Evolutionary conservation across 208 protist genomes (phyloP).

Genomic region (Crithidia brevicula): DNA sequence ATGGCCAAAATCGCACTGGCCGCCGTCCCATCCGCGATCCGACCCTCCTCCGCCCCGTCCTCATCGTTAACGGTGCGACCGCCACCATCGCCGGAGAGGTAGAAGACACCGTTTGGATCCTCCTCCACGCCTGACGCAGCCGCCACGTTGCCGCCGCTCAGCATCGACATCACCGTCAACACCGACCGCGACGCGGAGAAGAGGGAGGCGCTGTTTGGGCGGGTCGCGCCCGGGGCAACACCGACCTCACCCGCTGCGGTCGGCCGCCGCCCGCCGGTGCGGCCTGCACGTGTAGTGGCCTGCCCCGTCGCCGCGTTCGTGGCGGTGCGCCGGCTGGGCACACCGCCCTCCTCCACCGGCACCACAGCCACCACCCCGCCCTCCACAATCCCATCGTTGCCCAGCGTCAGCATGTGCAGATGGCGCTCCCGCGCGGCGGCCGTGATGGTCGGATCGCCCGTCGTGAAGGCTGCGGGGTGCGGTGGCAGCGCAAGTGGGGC

Average conservation of each 20-base stretch:
- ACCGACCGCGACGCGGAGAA: slow-evolving; percentile 15
- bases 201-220: slow-evolving; percentile 4
- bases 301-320: background rate
- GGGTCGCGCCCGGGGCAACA: background rate
- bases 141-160: slow-evolving; percentile 7
- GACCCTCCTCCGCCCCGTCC: background rate
- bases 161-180: slow-evolving; percentile 17
- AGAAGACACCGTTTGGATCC: too few relatives aligned
- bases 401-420: slow-evolving; percentile 53
- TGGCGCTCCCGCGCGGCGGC: slow-evolving; percentile 52
- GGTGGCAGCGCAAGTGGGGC: background rate
- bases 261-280: slow-evolving; percentile 1
- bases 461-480: slow-evolving; percentile 17
- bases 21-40: background rate
- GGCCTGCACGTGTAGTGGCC: background rate
- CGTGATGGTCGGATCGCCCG: slow-evolving; percentile 18
- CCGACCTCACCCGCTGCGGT: slow-evolving; percentile 1
- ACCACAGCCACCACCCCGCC: slow-evolving; percentile 51
- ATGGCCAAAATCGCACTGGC: background rate
- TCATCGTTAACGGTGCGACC: background rate
- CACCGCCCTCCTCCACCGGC: slow-evolving; percentile 66
- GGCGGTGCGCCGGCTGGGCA: slow-evolving; percentile 11
- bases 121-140: background rate
- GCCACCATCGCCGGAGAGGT: background rate
- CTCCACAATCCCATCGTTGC: slow-evolving; percentile 72